Evolutionary conservation across 805 yeast species (phyloP), one percentile per base, ranked within the genome.

Genomic region (Cyberlindnera samutprakarnensis): DNA sequence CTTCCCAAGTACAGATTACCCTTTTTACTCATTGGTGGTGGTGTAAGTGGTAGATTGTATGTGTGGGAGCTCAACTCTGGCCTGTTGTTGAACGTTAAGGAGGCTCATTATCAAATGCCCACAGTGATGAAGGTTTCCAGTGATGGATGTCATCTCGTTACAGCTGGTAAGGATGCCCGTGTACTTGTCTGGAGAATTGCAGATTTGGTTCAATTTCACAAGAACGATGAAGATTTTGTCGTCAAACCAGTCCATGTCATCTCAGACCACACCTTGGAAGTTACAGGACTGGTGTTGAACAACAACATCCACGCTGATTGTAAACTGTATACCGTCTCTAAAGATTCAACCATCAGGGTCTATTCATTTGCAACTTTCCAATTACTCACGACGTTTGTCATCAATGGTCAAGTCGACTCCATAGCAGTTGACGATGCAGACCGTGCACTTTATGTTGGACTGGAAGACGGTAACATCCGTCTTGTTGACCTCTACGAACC

Each of bases 41-140:
- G 92, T 32, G 51, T 63, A 37, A 49, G 78, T n/a, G 97, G 97
- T 10, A 72, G 77, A 42, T 41, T 92, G 12, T 82, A 82, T 49
- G 55, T 88, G 1, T 90, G 97, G 97, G 95, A 86, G 46, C 51
- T 88, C 31, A 56, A 67, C 8, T 79, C 92, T 2, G 97, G 97
- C 0, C 57, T 72, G 16, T 63, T 92, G 28, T 49, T 88, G 16
- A 64, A 72, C 28, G 94, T 75, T 4, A 75, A 74, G 48, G 88
- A 83, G 31, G 78, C 85, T 1, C 97, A 90, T 59, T 90, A 85
- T 54, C 96, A 90, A 57, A 64, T 68, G 6, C 69, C 86, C 7
- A 68, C 78, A 0, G 66, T 64, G 20, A 53, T 90, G 22, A 66
- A 64, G 41, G 74, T 82, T 46, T 61, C 82, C 1, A 41, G 58